Conservation (phyloP, 495 filamentous ascomycete genomes). For the Xylaria longipes region DNA sequence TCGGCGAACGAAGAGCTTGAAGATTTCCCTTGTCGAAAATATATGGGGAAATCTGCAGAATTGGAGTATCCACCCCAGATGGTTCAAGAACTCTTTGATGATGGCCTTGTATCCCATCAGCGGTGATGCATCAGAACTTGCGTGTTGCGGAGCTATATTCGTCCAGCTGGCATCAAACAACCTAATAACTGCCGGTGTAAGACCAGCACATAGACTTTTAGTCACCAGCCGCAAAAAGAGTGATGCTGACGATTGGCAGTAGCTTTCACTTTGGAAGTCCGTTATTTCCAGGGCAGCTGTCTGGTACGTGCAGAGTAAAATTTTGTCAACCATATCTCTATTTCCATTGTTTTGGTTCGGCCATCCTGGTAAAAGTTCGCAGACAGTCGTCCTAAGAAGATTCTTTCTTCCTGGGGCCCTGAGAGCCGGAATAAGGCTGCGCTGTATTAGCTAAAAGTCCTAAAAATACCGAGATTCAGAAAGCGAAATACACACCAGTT, state of each 20-base stretch:
- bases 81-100: not conserved
- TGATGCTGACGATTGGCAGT: not conserved
- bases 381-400: not conserved
- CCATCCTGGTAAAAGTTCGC: no score
- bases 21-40: not conserved
- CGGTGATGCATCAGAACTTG: not conserved
- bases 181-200: not conserved
- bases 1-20: not conserved
- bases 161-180: conserved; percentile 6
- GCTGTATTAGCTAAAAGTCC: not conserved
- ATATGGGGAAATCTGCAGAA: not conserved
- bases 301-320: not conserved
- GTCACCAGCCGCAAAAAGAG: not conserved
- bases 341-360: not conserved
- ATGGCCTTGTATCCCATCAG: not conserved
- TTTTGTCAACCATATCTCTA: not conserved
- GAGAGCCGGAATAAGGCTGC: conserved; percentile 1
- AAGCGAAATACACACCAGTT: not conserved
- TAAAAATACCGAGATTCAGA: not conserved
- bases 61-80: not conserved
- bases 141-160: not conserved
- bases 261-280: not conserved
- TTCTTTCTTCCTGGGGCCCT: not conserved
- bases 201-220: not conserved
- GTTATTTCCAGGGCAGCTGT: not conserved